Percentiles rank a stretch among this genome's conserved stretches.
Conservation (phyloP, 768 basidiomycete genomes). For the Pisolithus albus region DNA sequence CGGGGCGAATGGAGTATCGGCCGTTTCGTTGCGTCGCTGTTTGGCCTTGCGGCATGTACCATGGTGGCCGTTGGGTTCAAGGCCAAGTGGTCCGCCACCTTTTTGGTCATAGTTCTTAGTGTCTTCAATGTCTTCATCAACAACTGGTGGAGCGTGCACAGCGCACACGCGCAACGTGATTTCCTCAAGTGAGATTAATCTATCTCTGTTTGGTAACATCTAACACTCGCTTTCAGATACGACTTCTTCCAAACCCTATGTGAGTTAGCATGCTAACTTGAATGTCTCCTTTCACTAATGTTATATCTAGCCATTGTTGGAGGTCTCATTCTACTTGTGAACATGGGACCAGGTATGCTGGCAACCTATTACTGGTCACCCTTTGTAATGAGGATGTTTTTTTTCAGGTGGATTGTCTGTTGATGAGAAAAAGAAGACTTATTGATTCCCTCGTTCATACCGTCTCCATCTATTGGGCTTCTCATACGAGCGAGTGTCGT, state of each 20-base stretch:
- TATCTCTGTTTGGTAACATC: conserved; percentile 2
- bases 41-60: conserved; percentile 85
- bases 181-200: conserved; percentile 82
- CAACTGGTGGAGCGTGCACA: conserved; percentile 96
- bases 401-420: conserved; percentile 82
- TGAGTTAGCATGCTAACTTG: conserved; percentile 18
- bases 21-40: conserved; percentile 79
- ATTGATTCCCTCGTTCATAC: conserved; percentile 28
- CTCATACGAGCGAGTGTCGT: not conserved
- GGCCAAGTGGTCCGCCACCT: conserved; percentile 96
- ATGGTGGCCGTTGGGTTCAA: conserved; percentile 99
- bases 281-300: not conserved
- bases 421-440: conserved; percentile 99
- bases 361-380: not conserved
- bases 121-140: conserved; percentile 98
- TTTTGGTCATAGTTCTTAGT: conserved; percentile 87
- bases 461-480: not conserved
- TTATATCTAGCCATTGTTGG: conserved; percentile 75
- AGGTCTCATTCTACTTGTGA: conserved; percentile 93
- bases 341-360: conserved; percentile 86
- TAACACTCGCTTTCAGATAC: conserved; percentile 50
- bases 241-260: conserved; percentile 99
- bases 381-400: not conserved
- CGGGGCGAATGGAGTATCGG: conserved; percentile 87
- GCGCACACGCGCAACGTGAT: conserved; percentile 90